phyloP scores from a whole-genome alignment of 495 filamentous ascomycete species.

The Chaetomium tenue region DNA sequence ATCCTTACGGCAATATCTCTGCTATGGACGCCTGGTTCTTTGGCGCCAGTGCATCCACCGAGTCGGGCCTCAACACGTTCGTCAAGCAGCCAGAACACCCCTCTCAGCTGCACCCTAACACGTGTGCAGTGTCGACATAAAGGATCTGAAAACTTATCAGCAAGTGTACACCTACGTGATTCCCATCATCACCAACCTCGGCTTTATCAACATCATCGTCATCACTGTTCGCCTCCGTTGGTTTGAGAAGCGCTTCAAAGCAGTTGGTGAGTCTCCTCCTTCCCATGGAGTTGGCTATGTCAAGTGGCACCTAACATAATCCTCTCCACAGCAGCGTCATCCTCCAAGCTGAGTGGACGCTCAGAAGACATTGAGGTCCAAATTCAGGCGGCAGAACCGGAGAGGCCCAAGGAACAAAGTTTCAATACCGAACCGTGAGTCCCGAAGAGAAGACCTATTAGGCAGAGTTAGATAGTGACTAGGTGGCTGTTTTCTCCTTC shows the following conservation, averaged over 20 bases:
- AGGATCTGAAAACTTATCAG: slow-evolving; percentile 63
- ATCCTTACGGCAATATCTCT: slow-evolving; percentile 43
- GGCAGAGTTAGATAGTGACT: neutral
- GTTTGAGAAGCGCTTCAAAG: slow-evolving; percentile 80
- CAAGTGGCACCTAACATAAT: neutral
- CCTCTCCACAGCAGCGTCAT: neutral
- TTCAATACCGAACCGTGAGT: neutral
- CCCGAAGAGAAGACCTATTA: neutral
- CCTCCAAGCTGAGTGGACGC: neutral
- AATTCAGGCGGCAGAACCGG: neutral
- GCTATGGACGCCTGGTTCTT: slow-evolving; percentile 49
- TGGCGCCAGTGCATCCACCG: slow-evolving; percentile 44
- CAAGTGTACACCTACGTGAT: slow-evolving; percentile 60
- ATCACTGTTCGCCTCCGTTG: slow-evolving; percentile 78
- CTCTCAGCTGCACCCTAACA: neutral
- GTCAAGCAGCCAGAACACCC: slow-evolving; percentile 10
- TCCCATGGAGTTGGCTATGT: slow-evolving; percentile 15
- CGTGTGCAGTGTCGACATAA: slow-evolving; percentile 54
- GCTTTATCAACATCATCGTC: slow-evolving; percentile 71
- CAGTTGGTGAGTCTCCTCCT: slow-evolving; percentile 46
- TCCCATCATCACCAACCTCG: slow-evolving; percentile 67
- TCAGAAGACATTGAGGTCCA: neutral
- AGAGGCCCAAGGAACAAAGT: neutral
- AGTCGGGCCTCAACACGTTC: slow-evolving; percentile 46
- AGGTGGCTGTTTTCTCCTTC: neutral